Percentiles rank a stretch among this genome's conserved stretches.
Evolutionary conservation across 768 basidiomycete genomes (phyloP).

Genomic region (Amanita polypyramis): DNA sequence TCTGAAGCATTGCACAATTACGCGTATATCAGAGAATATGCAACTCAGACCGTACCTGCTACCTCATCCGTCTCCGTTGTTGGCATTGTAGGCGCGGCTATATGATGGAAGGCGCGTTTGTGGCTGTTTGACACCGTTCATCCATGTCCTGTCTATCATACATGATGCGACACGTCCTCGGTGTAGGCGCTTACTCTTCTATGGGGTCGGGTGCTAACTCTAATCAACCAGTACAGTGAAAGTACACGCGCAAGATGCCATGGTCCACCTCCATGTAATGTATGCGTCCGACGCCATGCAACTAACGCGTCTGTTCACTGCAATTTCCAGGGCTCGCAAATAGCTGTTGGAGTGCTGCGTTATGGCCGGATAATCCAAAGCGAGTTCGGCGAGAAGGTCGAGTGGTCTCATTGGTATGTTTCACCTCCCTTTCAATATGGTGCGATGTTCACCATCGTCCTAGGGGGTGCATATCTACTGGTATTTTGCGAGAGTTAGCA

Average conservation of each 20-base stretch:
- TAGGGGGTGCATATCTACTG: conserved; percentile 66
- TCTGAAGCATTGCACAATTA: conserved; percentile 12
- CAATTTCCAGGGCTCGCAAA: conserved; percentile 27
- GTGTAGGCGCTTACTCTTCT: not conserved
- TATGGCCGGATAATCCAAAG: conserved; percentile 42
- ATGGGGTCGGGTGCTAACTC: not conserved
- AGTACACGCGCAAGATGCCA: conserved; percentile 61
- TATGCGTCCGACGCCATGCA: conserved; percentile 8
- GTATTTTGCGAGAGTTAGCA: conserved; percentile 42
- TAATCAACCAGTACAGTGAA: conserved; percentile 52
- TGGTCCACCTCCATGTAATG: conserved; percentile 49
- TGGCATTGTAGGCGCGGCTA: not conserved
- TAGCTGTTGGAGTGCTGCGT: conserved; percentile 50
- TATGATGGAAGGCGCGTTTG: not conserved
- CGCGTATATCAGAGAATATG: not conserved
- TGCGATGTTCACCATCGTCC: conserved; percentile 4
- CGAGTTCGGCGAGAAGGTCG: conserved; percentile 49
- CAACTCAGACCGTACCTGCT: not conserved
- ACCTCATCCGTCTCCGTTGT: not conserved
- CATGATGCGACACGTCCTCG: conserved; percentile 12
- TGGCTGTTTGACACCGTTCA: not conserved
- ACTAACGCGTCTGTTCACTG: not conserved
- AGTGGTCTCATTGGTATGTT: conserved; percentile 70
- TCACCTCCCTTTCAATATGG: not conserved
- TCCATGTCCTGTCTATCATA: not conserved